These are phyloP conservation scores for Phytophthora megakarya DNA, from an alignment of 352 stramenopile genomes.

Conservation along the genomic window DNA sequence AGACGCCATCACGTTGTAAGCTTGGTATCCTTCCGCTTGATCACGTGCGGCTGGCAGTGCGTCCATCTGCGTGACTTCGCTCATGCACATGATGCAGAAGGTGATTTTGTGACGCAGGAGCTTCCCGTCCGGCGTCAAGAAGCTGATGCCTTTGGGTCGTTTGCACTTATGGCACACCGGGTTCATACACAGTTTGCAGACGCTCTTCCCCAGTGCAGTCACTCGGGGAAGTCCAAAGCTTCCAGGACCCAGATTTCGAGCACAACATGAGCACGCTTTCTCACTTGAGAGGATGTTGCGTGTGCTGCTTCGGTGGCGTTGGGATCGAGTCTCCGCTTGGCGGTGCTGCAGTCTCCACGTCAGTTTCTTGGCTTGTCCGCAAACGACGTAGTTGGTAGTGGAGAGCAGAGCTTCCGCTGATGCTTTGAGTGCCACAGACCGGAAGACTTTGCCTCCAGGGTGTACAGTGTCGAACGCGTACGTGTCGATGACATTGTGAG, in stretches of 20 bases:
- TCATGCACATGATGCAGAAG: constrained; percentile 45
- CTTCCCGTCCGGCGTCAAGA: constrained; percentile 35
- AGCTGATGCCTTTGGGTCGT: constrained; percentile 36
- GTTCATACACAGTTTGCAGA: constrained; percentile 41
- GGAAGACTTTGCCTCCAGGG: constrained; percentile 32
- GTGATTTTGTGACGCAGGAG: constrained; percentile 39
- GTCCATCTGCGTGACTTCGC: constrained; percentile 41
- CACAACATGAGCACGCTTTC: constrained; percentile 34
- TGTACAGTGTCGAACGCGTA: constrained; percentile 37
- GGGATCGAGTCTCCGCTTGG: constrained; percentile 3
- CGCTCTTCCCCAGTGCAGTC: constrained; percentile 23
- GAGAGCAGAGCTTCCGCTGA: constrained; percentile 36
- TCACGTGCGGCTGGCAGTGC: constrained; percentile 30
- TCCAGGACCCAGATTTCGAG: constrained; percentile 15
- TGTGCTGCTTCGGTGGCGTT: neutral
- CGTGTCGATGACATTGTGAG: constrained; percentile 45
- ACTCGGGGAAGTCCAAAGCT: constrained; percentile 27
- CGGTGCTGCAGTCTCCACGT: constrained; percentile 41
- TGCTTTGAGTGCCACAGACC: constrained; percentile 27
- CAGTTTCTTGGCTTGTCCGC: constrained; percentile 44
- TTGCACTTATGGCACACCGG: constrained; percentile 40
- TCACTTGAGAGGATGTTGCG: neutral
- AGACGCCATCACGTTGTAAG: constrained; percentile 44
- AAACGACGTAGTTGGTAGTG: constrained; percentile 45
- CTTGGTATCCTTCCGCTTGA: constrained; percentile 38